phyloP scores from a whole-genome alignment of 345 rosid genomes.

The Hibiscus syriacus region DNA sequence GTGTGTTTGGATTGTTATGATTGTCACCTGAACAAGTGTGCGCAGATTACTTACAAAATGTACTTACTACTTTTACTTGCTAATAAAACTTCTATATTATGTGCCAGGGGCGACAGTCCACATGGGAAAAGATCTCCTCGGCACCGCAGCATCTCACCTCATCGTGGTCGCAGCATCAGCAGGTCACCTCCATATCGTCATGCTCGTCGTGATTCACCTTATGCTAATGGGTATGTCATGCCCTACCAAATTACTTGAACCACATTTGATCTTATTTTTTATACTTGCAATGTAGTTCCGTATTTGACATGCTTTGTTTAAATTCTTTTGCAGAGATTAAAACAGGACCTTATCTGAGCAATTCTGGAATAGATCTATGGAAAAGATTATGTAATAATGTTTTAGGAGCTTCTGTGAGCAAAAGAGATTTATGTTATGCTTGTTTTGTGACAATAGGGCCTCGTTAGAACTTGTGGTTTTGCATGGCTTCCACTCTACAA shows the following conservation, averaged over 20 bases:
- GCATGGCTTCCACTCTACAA: conserved; percentile 42
- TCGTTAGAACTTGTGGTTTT: conserved; percentile 40
- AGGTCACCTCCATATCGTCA: conserved; percentile 62
- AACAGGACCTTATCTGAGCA: conserved; percentile 16
- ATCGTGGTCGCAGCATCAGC: too few species aligned
- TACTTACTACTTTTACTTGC: not conserved
- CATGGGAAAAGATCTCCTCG: conserved; percentile 63
- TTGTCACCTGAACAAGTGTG: not conserved
- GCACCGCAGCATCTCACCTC: too few species aligned
- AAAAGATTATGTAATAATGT: conserved; percentile 12
- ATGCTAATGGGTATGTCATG: conserved; percentile 56
- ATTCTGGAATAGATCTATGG: conserved; percentile 8
- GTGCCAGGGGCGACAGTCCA: conserved; percentile 62
- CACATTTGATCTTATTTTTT: not conserved
- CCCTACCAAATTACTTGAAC: not conserved
- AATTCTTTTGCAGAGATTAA: conserved; percentile 47
- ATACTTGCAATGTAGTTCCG: not conserved
- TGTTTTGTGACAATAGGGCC: conserved; percentile 36
- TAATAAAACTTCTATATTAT: conserved; percentile 1
- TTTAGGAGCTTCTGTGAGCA: conserved; percentile 26
- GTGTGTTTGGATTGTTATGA: too few species aligned
- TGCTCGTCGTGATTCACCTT: conserved; percentile 54
- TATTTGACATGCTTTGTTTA: conserved; percentile 8
- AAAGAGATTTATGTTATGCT: conserved; percentile 25
- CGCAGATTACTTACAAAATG: not conserved